These are phyloP conservation scores for Starmerella khaoyaiensis DNA, from an alignment of 805 yeast species.

Conservation along the genomic window DNA sequence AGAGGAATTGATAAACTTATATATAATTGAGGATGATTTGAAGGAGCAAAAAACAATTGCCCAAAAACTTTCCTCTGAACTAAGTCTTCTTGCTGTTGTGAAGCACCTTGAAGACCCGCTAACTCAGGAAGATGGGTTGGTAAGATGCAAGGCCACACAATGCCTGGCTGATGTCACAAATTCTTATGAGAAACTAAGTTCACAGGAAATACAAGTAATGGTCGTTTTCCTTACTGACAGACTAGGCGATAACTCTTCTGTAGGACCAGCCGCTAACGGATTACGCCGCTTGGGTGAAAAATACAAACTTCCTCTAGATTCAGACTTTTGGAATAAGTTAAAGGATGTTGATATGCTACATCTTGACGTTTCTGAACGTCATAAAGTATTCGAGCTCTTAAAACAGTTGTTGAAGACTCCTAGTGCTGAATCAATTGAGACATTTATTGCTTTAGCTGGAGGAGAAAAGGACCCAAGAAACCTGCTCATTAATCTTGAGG, in stretches of 20 bases:
- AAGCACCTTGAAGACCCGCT: slow-evolving; percentile 47
- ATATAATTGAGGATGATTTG: slow-evolving; percentile 18
- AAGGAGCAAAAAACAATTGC: slow-evolving; percentile 1
- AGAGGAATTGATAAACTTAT: slow-evolving; percentile 21
- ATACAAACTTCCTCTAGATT: neutral
- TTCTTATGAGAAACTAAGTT: slow-evolving; percentile 26
- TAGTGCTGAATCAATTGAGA: neutral
- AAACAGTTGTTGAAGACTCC: neutral
- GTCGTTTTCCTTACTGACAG: slow-evolving; percentile 48
- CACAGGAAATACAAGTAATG: slow-evolving; percentile 29
- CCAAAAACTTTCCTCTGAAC: slow-evolving; percentile 3
- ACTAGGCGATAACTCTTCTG: slow-evolving; percentile 24
- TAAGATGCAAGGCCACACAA: slow-evolving; percentile 36
- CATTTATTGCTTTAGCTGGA: slow-evolving; percentile 52
- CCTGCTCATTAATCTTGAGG: slow-evolving; percentile 51
- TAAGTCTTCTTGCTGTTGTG: slow-evolving; percentile 30
- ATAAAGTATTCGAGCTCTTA: slow-evolving; percentile 8
- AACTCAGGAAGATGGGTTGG: slow-evolving; percentile 43
- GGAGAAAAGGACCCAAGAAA: slow-evolving; percentile 95
- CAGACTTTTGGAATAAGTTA: slow-evolving; percentile 7
- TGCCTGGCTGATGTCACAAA: slow-evolving; percentile 34
- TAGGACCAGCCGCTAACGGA: slow-evolving; percentile 14
- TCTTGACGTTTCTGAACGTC: slow-evolving; percentile 3
- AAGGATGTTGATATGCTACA: slow-evolving; percentile 12
- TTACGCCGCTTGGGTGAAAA: slow-evolving; percentile 2